Percentiles rank a stretch among this genome's conserved stretches.
phyloP scores from a whole-genome alignment of 2,329 filamentous ascomycete genomes.

The Esteya vermicola region DNA sequence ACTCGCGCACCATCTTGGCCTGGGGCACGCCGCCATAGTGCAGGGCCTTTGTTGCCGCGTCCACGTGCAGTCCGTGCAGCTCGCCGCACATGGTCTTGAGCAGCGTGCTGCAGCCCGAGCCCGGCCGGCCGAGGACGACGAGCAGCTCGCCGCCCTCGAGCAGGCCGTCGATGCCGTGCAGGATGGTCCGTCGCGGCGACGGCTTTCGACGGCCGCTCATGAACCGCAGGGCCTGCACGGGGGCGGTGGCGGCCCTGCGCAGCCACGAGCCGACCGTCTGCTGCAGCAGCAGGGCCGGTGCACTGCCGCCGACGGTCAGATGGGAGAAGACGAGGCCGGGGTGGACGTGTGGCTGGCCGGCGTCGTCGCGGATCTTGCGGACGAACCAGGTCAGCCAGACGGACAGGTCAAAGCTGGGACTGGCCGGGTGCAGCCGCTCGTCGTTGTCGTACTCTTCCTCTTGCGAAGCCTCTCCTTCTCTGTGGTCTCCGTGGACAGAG shows the following conservation, averaged over 20 bases:
- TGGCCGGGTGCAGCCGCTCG: slow-evolving; percentile 30
- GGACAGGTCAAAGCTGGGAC: slow-evolving; percentile 30
- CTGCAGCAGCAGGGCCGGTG: slow-evolving; percentile 55
- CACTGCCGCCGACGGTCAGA: slow-evolving; percentile 53
- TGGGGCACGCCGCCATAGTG: slow-evolving; percentile 50
- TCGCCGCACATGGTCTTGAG: slow-evolving; percentile 46
- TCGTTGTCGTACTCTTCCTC: slow-evolving; percentile 23
- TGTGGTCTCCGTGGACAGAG: slow-evolving; percentile 26
- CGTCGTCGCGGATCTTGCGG: slow-evolving; percentile 31
- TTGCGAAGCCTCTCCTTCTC: no score
- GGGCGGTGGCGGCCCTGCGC: no score
- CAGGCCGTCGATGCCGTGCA: slow-evolving; percentile 46
- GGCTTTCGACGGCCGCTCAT: slow-evolving; percentile 42
- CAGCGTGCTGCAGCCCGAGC: slow-evolving; percentile 42
- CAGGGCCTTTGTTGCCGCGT: slow-evolving; percentile 32
- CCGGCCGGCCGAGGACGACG: slow-evolving; percentile 42
- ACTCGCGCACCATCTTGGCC: slow-evolving; percentile 40
- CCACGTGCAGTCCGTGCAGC: slow-evolving; percentile 40
- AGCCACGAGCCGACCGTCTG: slow-evolving; percentile 49
- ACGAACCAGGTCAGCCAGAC: slow-evolving; percentile 47
- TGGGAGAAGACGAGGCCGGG: slow-evolving; percentile 52
- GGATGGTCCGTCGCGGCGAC: slow-evolving; percentile 47
- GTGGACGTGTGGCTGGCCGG: slow-evolving; percentile 43
- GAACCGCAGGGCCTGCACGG: slow-evolving; percentile 27
- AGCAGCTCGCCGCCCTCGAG: slow-evolving; percentile 41